Conservation (phyloP, 495 filamentous ascomycete genomes). For the Aspergillus coremiiformis region DNA sequence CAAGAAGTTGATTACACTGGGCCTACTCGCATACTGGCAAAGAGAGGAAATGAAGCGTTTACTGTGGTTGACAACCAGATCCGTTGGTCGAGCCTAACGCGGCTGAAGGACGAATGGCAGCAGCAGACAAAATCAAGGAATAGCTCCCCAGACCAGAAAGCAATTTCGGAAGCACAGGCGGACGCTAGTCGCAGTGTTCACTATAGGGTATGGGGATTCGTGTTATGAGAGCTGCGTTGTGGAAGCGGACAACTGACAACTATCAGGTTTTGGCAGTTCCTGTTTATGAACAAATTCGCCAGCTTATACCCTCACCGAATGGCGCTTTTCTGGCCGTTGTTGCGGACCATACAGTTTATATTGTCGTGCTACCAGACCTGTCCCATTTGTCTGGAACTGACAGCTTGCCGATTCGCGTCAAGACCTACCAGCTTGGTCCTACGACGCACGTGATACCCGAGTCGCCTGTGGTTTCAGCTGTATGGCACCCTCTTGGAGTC, state of each 20-base stretch:
- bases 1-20: slow-evolving; percentile 41
- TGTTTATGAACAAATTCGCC: slow-evolving; percentile 66
- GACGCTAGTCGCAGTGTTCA: slow-evolving; percentile 9
- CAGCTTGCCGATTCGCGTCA: slow-evolving; percentile 58
- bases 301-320: slow-evolving; percentile 73
- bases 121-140: slow-evolving; percentile 33
- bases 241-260: slow-evolving; percentile 6
- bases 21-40: slow-evolving; percentile 61
- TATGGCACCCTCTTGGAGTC: slow-evolving; percentile 84
- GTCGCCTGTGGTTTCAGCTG: slow-evolving; percentile 61
- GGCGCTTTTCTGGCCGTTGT: slow-evolving; percentile 72
- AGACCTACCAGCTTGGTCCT: slow-evolving; percentile 77
- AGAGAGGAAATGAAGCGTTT: slow-evolving; percentile 72
- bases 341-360: slow-evolving; percentile 75
- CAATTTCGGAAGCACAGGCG: slow-evolving; percentile 1
- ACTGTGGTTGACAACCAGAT: slow-evolving; percentile 78
- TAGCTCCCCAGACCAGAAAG: slow-evolving; percentile 20
- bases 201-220: slow-evolving; percentile 28
- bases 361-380: slow-evolving; percentile 69
- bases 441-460: slow-evolving; percentile 82
- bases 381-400: slow-evolving; percentile 62
- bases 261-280: slow-evolving; percentile 60
- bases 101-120: slow-evolving; percentile 66
- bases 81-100: slow-evolving; percentile 71
- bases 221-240: neutral